These are phyloP conservation scores for Paracamarosporium sp. DNA, from an alignment of 2,329 filamentous ascomycete genomes.

Conservation along the genomic window DNA sequence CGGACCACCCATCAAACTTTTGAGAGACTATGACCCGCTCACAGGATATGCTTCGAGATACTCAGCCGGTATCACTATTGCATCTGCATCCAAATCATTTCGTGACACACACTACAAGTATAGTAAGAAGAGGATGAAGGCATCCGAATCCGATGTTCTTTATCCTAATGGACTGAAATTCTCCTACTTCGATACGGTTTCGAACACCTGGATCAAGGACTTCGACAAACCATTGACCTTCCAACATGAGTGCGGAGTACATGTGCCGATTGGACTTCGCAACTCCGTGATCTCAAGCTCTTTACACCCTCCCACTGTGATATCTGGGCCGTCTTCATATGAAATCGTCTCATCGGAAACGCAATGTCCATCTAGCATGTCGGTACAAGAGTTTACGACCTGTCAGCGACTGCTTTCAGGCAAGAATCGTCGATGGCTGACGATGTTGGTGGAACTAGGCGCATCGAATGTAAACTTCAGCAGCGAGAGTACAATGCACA, in stretches of 20 bases:
- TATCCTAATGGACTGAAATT: constrained; percentile 55
- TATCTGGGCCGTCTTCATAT: constrained; percentile 57
- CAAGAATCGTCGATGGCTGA: constrained; percentile 52
- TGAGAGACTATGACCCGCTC: constrained; percentile 41
- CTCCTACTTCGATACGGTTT: constrained; percentile 53
- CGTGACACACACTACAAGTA: constrained; percentile 55
- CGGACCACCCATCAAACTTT: constrained; percentile 26
- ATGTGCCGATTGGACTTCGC: constrained; percentile 22
- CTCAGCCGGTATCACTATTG: constrained; percentile 40
- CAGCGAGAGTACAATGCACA: constrained; percentile 53
- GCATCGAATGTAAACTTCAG: constrained; percentile 65
- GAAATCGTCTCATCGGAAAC: constrained; percentile 58
- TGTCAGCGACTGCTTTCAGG: constrained; percentile 57
- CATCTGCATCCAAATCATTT: constrained; percentile 54
- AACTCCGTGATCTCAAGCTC: constrained; percentile 34
- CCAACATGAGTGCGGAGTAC: constrained; percentile 26
- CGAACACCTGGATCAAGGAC: constrained; percentile 47
- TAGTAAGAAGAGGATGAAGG: constrained; percentile 29
- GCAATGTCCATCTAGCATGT: constrained; percentile 53
- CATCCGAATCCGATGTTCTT: constrained; percentile 45
- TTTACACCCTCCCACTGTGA: constrained; percentile 23
- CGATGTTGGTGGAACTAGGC: constrained; percentile 57
- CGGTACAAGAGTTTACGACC: constrained; percentile 60
- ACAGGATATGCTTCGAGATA: constrained; percentile 19
- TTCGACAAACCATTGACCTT: constrained; percentile 47